Evolutionary conservation across 768 basidiomycete species (phyloP), one percentile per base, ranked within the genome.

Genomic region (Leccinellum rugosiceps): DNA sequence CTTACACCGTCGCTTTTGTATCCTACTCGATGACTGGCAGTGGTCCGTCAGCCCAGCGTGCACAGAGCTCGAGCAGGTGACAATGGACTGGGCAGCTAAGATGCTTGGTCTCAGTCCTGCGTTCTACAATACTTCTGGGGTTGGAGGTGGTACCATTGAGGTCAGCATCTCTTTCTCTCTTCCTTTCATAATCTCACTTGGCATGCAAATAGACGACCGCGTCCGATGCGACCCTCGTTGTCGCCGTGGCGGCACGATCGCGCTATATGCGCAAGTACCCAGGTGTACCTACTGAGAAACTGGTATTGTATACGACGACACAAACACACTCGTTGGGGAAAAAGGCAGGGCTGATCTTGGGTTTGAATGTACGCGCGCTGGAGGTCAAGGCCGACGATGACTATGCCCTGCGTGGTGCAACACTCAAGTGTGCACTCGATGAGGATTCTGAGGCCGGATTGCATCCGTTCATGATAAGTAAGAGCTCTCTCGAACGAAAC

Each of bases 251-350:
- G 0, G 95, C 95, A 1, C 84, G 95, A 19, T 76, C 83, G 51
- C 73, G 78, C 41, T 86, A 83, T 67, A 69, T 76, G 51, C 74
- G 74, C 19, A 62, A 71, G 47, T 72, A 87, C 60, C 84, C 86
- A 2, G 73, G 78, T 13, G 68, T 73, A 19, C 72, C 76, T 14
- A 61, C 79, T 4, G 82, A 85, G 57, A 78, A 86, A 23, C 75
- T 98, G 14, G 79, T 97, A 5, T 81, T 98, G 31, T 95, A 97
- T 64, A 88, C 87, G 0, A 94, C 92, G 1, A 89, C 91, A 0
- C 92, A 96, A 69, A 97, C 94, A 0, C 94, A 96, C 70, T 92
- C 90, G 1, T 74, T 95, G 1, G 94, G 91, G 0, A 74, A 82
- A 30, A 88, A 87, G 63, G 90, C 94, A 7, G 94, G 85, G 0